Conservation (phyloP, 305 asterid genomes). For the Vinca major region DNA sequence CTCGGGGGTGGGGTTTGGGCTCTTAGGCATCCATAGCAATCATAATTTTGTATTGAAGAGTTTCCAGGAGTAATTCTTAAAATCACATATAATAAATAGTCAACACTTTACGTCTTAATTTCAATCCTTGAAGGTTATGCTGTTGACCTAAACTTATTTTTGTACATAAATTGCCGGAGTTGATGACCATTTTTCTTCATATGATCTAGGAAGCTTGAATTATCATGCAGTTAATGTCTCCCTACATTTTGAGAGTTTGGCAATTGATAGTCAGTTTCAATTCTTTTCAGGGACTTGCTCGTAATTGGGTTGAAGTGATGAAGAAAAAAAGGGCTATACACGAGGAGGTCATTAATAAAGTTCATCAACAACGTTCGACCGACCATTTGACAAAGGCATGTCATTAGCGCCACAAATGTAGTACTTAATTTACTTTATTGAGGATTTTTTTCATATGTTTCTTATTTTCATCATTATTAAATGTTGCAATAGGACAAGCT, state of each 20-base stretch:
- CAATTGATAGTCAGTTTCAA: not conserved
- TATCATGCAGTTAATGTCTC: not conserved
- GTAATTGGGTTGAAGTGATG: conserved; percentile 79
- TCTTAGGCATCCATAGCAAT: not conserved
- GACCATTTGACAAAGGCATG: conserved; percentile 44
- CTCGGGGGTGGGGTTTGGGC: too few relatives aligned
- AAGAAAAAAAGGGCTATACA: conserved; percentile 78
- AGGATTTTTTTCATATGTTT: not conserved
- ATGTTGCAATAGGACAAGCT: conserved; percentile 1
- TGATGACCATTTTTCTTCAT: not conserved
- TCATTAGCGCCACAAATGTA: not conserved
- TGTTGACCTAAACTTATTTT: not conserved
- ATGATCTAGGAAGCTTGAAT: not conserved
- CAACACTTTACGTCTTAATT: not conserved
- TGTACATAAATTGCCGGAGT: not conserved
- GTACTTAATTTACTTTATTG: not conserved
- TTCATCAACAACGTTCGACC: conserved; percentile 46
- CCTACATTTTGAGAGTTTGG: not conserved
- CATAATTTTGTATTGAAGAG: not conserved
- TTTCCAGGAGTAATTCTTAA: not conserved
- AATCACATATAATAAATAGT: not conserved
- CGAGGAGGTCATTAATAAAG: conserved; percentile 81
- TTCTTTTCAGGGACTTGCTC: conserved; percentile 38
- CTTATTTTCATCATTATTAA: conserved; percentile 8
- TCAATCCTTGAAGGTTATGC: not conserved